Evolutionary conservation across 225 moss, liverwort and hornwort species (phyloP), one percentile per base, ranked within the genome.

Genomic region (Bryum argenteum): DNA sequence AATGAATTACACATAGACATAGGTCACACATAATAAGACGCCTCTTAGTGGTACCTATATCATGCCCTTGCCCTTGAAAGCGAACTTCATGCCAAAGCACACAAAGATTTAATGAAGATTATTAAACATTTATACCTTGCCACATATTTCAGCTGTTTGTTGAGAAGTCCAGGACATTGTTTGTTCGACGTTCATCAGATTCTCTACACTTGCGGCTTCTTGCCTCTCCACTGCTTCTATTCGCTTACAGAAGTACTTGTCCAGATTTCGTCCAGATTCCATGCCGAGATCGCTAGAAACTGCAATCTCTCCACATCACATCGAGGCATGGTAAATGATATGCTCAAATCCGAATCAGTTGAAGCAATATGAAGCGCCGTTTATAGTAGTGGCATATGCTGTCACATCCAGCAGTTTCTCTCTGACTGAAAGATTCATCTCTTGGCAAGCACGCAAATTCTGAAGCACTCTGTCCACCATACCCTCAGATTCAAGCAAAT

Each of bases 381-480:
- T 81, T 40, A 87, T 66, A 60, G 84, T 84, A 69, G 89, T 89
- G 63, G 94, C 94, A 79, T 89, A 98, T 37, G 94, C 71, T 74
- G 76, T 76, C 45, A 84, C 87, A 87, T 98, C 97, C 87, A 98
- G 59, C 69, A 98, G 73, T 72, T 75, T 80, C 23, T 72, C 72
- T 42, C 75, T 62, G 33, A 52, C 58, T 72, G 72, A 73, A 20
- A 72, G 66, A 77, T 76, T 66, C 56, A 73, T 79, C 80, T 82
- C 75, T 75, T 83, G 80, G 65, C 76, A 89, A 69, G 88, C 85
- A 69, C 86, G 84, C 39, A 98, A 82, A 63, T 90, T 84, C 82
- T 92, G 86, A 69, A 98, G 91, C 64, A 98, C 85, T 28, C 88
- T 79, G 75, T 98, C 97, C 71, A 92, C 82, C 87, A 98, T 83